phyloP scores from a whole-genome alignment of 768 basidiomycete genomes.

The Calvatia gigantea region DNA sequence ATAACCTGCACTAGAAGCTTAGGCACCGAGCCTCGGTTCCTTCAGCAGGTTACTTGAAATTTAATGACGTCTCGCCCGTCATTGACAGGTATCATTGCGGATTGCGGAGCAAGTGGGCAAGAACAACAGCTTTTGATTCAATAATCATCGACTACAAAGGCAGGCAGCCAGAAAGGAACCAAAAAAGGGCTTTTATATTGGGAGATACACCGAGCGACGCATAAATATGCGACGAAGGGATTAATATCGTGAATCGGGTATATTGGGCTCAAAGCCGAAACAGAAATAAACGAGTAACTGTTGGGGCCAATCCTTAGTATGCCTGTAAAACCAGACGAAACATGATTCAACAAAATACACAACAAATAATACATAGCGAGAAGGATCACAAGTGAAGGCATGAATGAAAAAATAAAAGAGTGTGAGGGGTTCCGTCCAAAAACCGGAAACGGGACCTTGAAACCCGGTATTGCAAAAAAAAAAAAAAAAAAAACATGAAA shows the following conservation, averaged over 20 bases:
- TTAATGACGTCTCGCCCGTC: too few relatives aligned
- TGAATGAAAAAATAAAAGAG: background rate
- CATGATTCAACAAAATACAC: background rate
- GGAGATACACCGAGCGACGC: too few relatives aligned
- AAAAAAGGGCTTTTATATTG: background rate
- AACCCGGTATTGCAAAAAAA: background rate
- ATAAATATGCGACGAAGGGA: too few relatives aligned
- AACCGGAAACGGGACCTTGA: background rate
- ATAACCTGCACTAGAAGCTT: background rate
- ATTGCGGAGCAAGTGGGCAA: too few relatives aligned
- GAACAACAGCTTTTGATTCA: background rate
- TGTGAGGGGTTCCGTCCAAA: background rate
- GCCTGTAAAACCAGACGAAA: background rate
- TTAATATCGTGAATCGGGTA: too few relatives aligned
- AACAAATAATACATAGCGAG: background rate
- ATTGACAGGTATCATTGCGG: too few relatives aligned
- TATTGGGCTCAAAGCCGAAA: too few relatives aligned
- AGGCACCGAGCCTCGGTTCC: background rate
- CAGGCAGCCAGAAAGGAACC: too few relatives aligned
- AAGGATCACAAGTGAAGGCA: background rate
- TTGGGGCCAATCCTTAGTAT: too few relatives aligned
- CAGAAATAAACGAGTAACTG: too few relatives aligned
- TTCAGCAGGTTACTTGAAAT: background rate
- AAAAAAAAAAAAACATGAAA: constrained; percentile 4
- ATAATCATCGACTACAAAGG: too few relatives aligned